These are phyloP conservation scores for Phytomonas sp. DNA, from an alignment of 208 protist genomes.

Conservation along the genomic window DNA sequence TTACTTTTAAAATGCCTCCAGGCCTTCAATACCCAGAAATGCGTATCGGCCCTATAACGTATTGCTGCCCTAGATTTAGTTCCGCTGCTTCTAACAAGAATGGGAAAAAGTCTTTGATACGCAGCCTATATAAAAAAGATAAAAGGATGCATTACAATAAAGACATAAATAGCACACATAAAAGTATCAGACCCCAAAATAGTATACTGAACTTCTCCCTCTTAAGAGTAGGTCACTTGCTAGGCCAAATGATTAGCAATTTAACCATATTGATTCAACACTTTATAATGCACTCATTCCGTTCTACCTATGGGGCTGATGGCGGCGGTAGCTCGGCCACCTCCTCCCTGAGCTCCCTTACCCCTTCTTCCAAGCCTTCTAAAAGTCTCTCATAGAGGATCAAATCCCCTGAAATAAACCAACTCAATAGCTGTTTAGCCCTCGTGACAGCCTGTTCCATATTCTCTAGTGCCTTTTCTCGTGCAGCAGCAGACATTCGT, in stretches of 20 bases:
- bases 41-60: background rate
- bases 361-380: slow-evolving; percentile 18
- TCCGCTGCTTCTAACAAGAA: background rate
- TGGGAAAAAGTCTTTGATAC: background rate
- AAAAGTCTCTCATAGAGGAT: slow-evolving; percentile 17
- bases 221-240: background rate
- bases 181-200: background rate
- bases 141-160: background rate
- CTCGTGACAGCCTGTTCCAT: slow-evolving; percentile 20
- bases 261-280: background rate
- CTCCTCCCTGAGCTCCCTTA: slow-evolving; percentile 23
- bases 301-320: background rate
- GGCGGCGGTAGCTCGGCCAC: slow-evolving; percentile 10
- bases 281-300: background rate
- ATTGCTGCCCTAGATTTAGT: background rate
- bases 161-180: background rate
- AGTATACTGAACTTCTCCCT: background rate
- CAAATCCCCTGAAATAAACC: background rate
- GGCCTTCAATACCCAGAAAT: background rate
- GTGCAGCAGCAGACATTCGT: slow-evolving; percentile 24
- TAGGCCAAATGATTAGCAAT: background rate
- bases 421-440: background rate
- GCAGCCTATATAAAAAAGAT: background rate
- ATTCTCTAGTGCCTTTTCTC: slow-evolving; percentile 17
- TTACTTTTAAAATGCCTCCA: background rate